A percentile compares a stretch with the other conserved stretches of the same genome.
Evolutionary conservation across 2,329 filamentous ascomycete genomes (phyloP).

Genomic region (Paecilomyces dactylethromorphus): DNA sequence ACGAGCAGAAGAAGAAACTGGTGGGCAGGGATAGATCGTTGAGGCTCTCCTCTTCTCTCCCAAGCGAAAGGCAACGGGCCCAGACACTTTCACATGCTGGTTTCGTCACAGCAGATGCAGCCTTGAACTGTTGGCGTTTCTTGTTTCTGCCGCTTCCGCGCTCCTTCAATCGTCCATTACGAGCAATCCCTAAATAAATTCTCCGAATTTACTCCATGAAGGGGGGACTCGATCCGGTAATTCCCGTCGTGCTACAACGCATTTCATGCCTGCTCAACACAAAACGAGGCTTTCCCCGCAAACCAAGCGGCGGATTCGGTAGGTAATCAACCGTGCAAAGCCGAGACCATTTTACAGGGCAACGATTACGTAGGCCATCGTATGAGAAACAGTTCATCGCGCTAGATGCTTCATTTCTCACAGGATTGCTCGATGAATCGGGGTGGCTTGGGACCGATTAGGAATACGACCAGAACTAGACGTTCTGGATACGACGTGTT

Average conservation of each 20-base stretch:
- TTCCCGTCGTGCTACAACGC: neutral
- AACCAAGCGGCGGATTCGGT: neutral
- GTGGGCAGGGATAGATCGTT: neutral
- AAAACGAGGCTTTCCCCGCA: neutral
- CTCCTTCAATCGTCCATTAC: neutral
- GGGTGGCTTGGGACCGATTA: neutral
- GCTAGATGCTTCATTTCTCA: neutral
- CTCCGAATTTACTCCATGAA: neutral
- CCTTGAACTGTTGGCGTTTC: neutral
- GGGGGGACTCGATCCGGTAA: neutral
- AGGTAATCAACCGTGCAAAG: neutral
- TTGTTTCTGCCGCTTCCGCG: neutral
- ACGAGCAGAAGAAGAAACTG: neutral
- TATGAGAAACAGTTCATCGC: neutral
- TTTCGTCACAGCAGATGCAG: neutral
- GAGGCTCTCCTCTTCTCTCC: neutral
- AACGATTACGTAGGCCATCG: neutral
- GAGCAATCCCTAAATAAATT: neutral
- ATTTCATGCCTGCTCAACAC: neutral
- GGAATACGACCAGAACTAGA: neutral
- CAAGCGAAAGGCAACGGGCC: too few relatives aligned
- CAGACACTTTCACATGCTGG: neutral
- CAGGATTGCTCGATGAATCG: neutral
- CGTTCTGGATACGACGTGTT: neutral
- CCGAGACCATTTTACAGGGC: neutral